Evolutionary conservation across 768 basidiomycete genomes (phyloP).

Genomic region (Cystobasidium ongulense): DNA sequence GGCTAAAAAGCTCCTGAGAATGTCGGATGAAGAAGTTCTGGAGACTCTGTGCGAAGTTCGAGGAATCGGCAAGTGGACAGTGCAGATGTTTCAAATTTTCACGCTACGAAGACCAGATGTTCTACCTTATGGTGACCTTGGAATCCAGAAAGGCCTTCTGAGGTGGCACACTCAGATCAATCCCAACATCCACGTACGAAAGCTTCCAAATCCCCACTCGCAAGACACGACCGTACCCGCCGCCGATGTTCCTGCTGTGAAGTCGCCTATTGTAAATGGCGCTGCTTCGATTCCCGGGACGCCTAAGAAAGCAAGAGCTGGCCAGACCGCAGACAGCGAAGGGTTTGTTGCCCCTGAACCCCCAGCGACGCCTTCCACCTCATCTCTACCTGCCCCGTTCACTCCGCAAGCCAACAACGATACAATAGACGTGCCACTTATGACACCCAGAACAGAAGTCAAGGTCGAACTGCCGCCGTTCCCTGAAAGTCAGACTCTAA

Average conservation of each 20-base stretch:
- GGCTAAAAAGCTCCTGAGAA: constrained; percentile 60
- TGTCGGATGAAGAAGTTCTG: constrained; percentile 59
- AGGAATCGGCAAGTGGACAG: constrained; percentile 50
- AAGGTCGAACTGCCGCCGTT: constrained; percentile 26
- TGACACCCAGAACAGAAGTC: constrained; percentile 5
- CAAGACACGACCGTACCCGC: neutral
- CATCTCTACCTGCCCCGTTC: neutral
- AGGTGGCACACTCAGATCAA: constrained; percentile 35
- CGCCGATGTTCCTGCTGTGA: neutral
- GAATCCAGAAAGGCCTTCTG: constrained; percentile 41
- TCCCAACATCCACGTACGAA: constrained; percentile 14
- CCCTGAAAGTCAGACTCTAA: constrained; percentile 35
- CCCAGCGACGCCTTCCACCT: neutral
- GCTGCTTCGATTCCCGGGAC: neutral
- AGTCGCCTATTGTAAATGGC: neutral
- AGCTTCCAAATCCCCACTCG: constrained; percentile 18
- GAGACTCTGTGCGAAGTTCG: constrained; percentile 58
- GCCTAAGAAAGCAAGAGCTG: neutral
- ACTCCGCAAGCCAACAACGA: neutral
- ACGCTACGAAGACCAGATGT: constrained; percentile 75
- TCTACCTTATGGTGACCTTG: constrained; percentile 53
- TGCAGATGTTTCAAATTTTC: constrained; percentile 85
- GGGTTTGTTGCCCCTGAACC: neutral
- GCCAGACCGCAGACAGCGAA: neutral
- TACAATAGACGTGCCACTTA: constrained; percentile 9